A percentile compares a stretch with the other conserved stretches of the same genome.
Conservation (phyloP, 306 rosid genomes). For the Datisca glomerata region DNA sequence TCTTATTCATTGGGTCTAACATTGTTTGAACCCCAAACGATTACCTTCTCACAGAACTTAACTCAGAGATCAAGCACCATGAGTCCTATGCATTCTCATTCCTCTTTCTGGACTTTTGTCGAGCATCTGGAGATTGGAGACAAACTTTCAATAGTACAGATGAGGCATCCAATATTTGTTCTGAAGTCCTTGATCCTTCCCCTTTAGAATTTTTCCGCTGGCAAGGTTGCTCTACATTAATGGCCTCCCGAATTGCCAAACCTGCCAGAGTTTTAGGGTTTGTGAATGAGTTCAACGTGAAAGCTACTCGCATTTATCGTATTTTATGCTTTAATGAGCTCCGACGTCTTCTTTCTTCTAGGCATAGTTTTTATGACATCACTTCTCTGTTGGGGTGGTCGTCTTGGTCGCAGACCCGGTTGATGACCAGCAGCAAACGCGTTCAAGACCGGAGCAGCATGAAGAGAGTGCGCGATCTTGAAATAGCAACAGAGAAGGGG, state of each 20-base stretch:
- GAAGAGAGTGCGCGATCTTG: slow-evolving; percentile 64
- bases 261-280: neutral
- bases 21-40: too few species aligned
- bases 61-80: too few species aligned
- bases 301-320: neutral
- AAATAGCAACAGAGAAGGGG: slow-evolving; percentile 62
- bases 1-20: too few species aligned
- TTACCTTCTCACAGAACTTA: too few species aligned
- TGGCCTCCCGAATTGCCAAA: slow-evolving; percentile 2
- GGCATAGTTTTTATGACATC: neutral
- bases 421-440: slow-evolving; percentile 40
- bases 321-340: neutral
- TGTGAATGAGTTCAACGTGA: neutral
- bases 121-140: too few species aligned
- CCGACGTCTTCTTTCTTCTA: neutral
- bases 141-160: too few species aligned
- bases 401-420: slow-evolving; percentile 18
- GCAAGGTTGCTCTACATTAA: neutral
- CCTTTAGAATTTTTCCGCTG: too few species aligned
- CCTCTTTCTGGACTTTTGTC: too few species aligned
- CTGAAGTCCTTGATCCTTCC: too few species aligned
- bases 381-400: slow-evolving; percentile 3
- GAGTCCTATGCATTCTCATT: too few species aligned
- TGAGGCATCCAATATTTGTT: too few species aligned
- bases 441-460: slow-evolving; percentile 42